These are phyloP conservation scores for Trichoderma gamsii DNA, from an alignment of 495 filamentous ascomycete species.

Conservation along the genomic window DNA sequence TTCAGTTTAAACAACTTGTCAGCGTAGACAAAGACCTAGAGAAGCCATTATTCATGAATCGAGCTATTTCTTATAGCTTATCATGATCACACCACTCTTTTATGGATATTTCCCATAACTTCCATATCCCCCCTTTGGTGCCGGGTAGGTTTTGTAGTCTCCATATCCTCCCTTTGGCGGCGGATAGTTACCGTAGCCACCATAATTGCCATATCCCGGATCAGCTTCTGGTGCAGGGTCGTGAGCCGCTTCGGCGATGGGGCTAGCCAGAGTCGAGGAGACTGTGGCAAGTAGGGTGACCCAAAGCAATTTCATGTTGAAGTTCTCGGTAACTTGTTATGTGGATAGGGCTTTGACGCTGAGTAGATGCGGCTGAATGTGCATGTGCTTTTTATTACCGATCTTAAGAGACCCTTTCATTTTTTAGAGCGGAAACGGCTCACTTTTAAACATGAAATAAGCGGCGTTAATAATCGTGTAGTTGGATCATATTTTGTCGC, in stretches of 20 bases:
- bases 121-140: neutral
- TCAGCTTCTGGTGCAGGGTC: neutral
- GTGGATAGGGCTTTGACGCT: neutral
- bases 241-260: neutral
- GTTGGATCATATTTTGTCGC: neutral
- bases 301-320: constrained; percentile 8
- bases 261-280: neutral
- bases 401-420: neutral
- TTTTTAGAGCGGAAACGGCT: neutral
- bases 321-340: neutral
- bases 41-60: neutral
- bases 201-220: constrained; percentile 14
- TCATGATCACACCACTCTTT: neutral
- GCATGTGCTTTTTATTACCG: neutral
- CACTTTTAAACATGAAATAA: neutral
- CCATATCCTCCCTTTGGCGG: constrained; percentile 7
- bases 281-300: neutral
- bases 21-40: neutral
- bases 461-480: neutral
- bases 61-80: neutral
- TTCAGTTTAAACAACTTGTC: too few species aligned
- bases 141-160: neutral
- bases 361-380: neutral
- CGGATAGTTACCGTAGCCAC: constrained; percentile 15
- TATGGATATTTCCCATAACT: neutral